These are phyloP conservation scores for Yarrowia keelungensis DNA, from an alignment of 805 yeast species.

Conservation along the genomic window DNA sequence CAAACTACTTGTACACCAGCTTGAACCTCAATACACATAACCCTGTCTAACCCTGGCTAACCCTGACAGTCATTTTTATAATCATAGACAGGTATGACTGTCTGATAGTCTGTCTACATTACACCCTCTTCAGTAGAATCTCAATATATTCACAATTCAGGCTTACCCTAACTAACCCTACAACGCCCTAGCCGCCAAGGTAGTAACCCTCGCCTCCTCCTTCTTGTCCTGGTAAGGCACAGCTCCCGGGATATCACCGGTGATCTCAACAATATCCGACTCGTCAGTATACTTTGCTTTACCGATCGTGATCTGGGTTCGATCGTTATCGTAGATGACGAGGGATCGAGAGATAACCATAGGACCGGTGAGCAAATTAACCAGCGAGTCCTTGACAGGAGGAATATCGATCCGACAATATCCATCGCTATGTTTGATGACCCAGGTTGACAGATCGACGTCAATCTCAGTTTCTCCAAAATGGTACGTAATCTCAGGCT, in stretches of 20 bases:
- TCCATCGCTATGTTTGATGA: background rate
- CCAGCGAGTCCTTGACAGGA: background rate
- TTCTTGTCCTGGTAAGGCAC: background rate
- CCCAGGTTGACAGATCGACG: background rate
- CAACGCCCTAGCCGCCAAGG: too few species aligned
- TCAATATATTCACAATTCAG: too few species aligned
- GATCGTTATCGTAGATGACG: constrained; percentile 13
- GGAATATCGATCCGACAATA: too few species aligned
- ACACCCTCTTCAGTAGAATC: too few species aligned
- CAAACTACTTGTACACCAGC: too few species aligned
- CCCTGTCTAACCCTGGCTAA: too few species aligned
- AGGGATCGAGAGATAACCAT: background rate
- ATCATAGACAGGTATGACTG: too few species aligned
- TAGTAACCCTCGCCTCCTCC: too few species aligned
- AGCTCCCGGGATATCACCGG: constrained; percentile 2
- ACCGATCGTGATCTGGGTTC: background rate
- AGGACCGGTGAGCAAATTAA: background rate
- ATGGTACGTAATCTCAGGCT: background rate
- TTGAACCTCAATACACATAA: too few species aligned
- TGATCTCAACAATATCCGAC: background rate
- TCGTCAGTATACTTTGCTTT: background rate
- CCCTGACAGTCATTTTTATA: too few species aligned
- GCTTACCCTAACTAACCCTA: too few species aligned
- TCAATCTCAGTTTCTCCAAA: background rate
- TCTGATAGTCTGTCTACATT: too few species aligned